Conservation (phyloP, 2,329 filamentous ascomycete genomes). For the Colletotrichum melonis region DNA sequence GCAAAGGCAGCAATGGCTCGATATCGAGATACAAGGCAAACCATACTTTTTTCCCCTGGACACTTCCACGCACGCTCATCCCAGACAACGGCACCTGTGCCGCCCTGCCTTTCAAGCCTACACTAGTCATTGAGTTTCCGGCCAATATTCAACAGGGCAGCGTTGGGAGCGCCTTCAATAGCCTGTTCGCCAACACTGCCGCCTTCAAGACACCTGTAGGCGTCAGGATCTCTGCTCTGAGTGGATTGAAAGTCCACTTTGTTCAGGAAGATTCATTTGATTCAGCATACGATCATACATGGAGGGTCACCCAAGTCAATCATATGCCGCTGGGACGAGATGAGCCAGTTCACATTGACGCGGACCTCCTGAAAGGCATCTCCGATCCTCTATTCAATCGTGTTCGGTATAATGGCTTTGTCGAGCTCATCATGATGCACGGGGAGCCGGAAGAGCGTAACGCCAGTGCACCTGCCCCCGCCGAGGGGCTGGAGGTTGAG, state of each 20-base stretch:
- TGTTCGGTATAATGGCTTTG: constrained; percentile 75
- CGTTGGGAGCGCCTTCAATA: constrained; percentile 52
- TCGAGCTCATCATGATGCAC: constrained; percentile 79
- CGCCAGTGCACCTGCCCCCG: constrained; percentile 36
- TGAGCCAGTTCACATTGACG: constrained; percentile 84
- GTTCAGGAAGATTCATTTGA: constrained; percentile 67
- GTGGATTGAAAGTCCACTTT: constrained; percentile 73
- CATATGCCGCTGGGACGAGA: constrained; percentile 86
- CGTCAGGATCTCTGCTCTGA: constrained; percentile 52
- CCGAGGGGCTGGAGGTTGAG: constrained; percentile 21
- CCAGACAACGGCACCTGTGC: constrained; percentile 83
- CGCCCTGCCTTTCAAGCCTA: constrained; percentile 75
- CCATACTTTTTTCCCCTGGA: constrained; percentile 93
- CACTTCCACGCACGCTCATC: constrained; percentile 80
- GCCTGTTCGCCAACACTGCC: constrained; percentile 52
- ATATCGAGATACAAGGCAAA: constrained; percentile 68
- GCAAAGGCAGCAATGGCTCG: constrained; percentile 54
- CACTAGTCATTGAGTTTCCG: constrained; percentile 75
- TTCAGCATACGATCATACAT: constrained; percentile 56
- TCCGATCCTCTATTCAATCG: constrained; percentile 87
- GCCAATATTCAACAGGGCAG: constrained; percentile 51
- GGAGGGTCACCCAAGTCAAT: constrained; percentile 84
- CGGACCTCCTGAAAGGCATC: constrained; percentile 80
- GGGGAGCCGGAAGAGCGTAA: constrained; percentile 42
- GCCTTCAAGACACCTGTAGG: constrained; percentile 40